Conservation (phyloP, 2,329 filamentous ascomycete genomes). For the Colletotrichum theobromicola region DNA sequence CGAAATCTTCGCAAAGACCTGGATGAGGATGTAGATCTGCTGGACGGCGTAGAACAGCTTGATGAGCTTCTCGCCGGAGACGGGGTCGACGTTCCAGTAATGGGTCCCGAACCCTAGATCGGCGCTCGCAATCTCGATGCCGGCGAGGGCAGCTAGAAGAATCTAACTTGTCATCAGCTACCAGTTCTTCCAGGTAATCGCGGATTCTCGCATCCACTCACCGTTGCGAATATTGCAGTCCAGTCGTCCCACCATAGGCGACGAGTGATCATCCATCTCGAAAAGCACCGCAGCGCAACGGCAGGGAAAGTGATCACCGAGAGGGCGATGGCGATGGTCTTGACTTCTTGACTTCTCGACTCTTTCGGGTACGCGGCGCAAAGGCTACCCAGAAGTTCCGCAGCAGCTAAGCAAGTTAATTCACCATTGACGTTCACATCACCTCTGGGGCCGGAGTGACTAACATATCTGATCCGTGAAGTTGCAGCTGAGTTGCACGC, state of each 20-base stretch:
- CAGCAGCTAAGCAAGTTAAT: background rate
- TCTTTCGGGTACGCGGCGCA: slow-evolving; percentile 25
- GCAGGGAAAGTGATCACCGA: slow-evolving; percentile 16
- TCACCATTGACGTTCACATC: background rate
- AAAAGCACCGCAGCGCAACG: slow-evolving; percentile 23
- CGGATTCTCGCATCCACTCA: background rate
- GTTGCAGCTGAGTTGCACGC: slow-evolving; percentile 22
- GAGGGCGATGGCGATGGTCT: slow-evolving; percentile 28
- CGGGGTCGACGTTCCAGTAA: slow-evolving; percentile 27
- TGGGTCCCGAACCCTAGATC: slow-evolving; percentile 26
- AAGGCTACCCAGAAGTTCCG: slow-evolving; percentile 1
- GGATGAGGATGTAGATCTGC: slow-evolving; percentile 28
- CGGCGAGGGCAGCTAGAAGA: slow-evolving; percentile 19
- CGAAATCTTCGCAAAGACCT: slow-evolving; percentile 29
- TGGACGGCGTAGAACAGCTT: slow-evolving; percentile 25
- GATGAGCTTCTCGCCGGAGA: slow-evolving; percentile 6
- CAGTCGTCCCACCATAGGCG: slow-evolving; percentile 26
- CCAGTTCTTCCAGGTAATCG: too few relatives aligned
- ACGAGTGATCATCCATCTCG: slow-evolving; percentile 17
- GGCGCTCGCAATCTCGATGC: slow-evolving; percentile 24
- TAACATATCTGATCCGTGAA: slow-evolving; percentile 22
- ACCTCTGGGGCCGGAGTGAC: background rate
- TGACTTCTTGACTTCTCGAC: slow-evolving; percentile 23
- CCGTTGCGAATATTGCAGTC: slow-evolving; percentile 13
- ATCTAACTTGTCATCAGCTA: background rate